phyloP scores from a whole-genome alignment of 2,329 filamentous ascomycete species.

The Cytospora piceae region DNA sequence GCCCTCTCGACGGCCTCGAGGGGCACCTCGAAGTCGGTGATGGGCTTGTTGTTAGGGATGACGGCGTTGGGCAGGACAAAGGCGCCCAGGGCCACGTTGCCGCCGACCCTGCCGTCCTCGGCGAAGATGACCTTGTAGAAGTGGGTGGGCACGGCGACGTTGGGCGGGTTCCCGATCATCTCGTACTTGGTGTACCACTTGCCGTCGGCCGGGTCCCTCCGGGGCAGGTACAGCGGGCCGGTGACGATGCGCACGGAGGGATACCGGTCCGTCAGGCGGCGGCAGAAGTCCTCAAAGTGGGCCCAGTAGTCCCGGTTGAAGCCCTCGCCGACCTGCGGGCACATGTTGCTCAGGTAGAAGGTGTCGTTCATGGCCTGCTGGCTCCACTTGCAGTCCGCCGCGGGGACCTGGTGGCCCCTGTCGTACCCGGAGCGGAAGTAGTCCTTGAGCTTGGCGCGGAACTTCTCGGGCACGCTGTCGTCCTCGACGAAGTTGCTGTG shows the following conservation, averaged over 20 bases:
- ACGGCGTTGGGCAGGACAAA: constrained; percentile 93
- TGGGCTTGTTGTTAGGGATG: constrained; percentile 84
- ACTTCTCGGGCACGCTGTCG: constrained; percentile 75
- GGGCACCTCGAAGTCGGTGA: constrained; percentile 93
- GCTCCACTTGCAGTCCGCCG: constrained; percentile 94
- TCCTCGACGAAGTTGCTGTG: constrained; percentile 86
- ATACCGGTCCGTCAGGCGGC: constrained; percentile 77
- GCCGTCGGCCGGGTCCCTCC: constrained; percentile 76
- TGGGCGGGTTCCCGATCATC: constrained; percentile 90
- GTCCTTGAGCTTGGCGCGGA: constrained; percentile 88
- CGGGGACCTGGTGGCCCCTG: constrained; percentile 94
- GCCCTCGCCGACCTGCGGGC: constrained; percentile 94
- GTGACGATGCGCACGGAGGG: constrained; percentile 90
- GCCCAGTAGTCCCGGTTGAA: constrained; percentile 99
- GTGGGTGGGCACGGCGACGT: constrained; percentile 94
- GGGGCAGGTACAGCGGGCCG: constrained; percentile 89
- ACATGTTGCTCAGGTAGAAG: constrained; percentile 95
- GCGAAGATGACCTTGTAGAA: constrained; percentile 99
- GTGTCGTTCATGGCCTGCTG: constrained; percentile 95
- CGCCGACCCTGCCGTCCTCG: constrained; percentile 72
- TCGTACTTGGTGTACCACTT: constrained; percentile 98
- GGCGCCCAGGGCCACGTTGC: constrained; percentile 85
- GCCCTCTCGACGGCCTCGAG: constrained; percentile 91
- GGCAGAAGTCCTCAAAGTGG: constrained; percentile 96
- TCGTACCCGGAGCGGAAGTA: constrained; percentile 96